Percentiles rank a stretch among this genome's conserved stretches.
Conservation (phyloP, 139 green algal genomes). For the Axilococcus clingmanii region DNA sequence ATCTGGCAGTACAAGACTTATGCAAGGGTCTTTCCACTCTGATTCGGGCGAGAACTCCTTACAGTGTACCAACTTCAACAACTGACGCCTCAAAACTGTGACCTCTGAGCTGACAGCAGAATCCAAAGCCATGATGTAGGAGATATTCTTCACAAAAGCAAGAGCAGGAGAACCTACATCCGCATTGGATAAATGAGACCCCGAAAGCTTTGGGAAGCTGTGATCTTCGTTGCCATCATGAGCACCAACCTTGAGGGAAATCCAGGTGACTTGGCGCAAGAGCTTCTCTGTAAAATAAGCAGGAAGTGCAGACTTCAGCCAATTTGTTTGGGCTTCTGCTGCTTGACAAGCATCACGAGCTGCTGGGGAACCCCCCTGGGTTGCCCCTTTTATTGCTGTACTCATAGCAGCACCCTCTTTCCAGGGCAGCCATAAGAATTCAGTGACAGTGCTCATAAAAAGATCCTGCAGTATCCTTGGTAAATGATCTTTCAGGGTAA, state of each 20-base stretch:
- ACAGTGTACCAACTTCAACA: constrained; percentile 70
- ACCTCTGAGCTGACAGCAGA: constrained; percentile 35
- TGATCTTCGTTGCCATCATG: constrained; percentile 36
- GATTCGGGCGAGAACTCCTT: constrained; percentile 71
- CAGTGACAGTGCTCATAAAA: constrained; percentile 53
- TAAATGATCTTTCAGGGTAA: constrained; percentile 52
- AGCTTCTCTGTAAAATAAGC: constrained; percentile 58
- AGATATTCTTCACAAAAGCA: constrained; percentile 69
- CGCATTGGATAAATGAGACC: constrained; percentile 59
- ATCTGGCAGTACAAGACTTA: constrained; percentile 70
- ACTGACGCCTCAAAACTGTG: constrained; percentile 59
- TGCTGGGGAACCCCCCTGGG: neutral
- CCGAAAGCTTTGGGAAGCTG: constrained; percentile 68
- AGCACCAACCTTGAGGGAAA: constrained; percentile 21
- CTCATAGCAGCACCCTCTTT: constrained; percentile 17
- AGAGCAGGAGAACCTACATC: constrained; percentile 71
- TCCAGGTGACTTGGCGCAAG: constrained; percentile 30
- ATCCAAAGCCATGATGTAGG: constrained; percentile 71
- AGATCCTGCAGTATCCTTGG: constrained; percentile 49
- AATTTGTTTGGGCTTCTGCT: constrained; percentile 31
- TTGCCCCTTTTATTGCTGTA: neutral
- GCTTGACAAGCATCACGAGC: neutral
- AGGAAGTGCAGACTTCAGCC: constrained; percentile 35
- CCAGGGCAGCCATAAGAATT: constrained; percentile 87
- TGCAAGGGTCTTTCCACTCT: constrained; percentile 69